Base-by-base conservation (phyloP, 2,329 filamentous ascomycete species). In the Cyphellophora attinorum region DNA sequence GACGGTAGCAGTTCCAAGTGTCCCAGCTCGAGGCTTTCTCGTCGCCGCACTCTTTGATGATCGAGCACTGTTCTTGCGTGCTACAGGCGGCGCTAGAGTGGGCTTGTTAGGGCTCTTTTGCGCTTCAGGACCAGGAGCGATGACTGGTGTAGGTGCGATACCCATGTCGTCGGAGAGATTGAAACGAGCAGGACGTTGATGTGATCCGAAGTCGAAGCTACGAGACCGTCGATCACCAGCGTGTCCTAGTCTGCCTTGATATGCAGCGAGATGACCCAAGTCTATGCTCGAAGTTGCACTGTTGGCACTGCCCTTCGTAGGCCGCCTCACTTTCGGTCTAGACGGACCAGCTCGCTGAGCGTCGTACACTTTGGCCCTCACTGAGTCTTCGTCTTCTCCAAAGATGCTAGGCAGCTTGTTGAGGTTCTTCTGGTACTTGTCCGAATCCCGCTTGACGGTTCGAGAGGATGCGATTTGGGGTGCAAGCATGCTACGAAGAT, bases 121-220 rank as follows among this genome's bases (percentile, higher is more conserved):
- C 45, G 71, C 63, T 42, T 85, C 76, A 37, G 88, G 85, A 4
- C 88, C 88, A 31, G 72, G 80, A 19, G 85, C 85, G 21, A 95
- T 70, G 17, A 78, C 88, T 4, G 89, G 89, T 23, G 81, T 89
- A 11, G 89, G 88, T 16, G 86, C 88, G 33, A 85, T 82, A 54
- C 91, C 82, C 59, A 80, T 13, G 16, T 18, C 34, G 17, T 16
- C 27, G 4, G 17, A 14, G 2, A 31, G 19, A 19, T 43, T 42
- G 11, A 18, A 25, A 6, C 38, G 39, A 13, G 28, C 10, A n/a
- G 29, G 21, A 27, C 51, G 38, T 45, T 49, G 54, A 47, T 58
- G 56, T 18, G 59, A 51, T 23, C 58, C 58, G 34, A 59, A 61
- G 39, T 65, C 62, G 33, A 66, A 62, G 45, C 62, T 65, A 14